Conservation (phyloP, 441 rosid genomes). For the Gossypium aridum region DNA sequence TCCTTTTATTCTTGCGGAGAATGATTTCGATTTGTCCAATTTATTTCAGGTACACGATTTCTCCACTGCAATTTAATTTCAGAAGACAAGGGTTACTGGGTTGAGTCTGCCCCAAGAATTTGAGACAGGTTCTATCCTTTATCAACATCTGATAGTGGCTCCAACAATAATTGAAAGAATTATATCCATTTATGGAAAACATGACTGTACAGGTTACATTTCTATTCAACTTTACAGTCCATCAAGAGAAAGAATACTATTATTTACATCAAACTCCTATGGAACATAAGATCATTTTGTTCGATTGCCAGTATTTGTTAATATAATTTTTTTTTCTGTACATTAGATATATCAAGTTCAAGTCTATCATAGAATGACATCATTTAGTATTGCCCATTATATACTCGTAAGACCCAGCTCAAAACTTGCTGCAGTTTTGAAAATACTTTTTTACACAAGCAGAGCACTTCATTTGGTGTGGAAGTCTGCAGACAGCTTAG, state of each 20-base stretch:
- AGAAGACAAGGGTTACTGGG: not conserved
- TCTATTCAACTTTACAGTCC: slow-evolving; percentile 13
- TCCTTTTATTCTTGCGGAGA: not conserved
- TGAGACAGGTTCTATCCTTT: not conserved
- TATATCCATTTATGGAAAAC: not conserved
- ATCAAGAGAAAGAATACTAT: slow-evolving; percentile 1
- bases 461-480: slow-evolving; percentile 15
- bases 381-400: not conserved
- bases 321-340: slow-evolving; percentile 3
- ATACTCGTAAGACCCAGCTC: slow-evolving; percentile 16
- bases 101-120: not conserved
- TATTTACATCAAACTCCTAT: slow-evolving; percentile 5
- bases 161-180: slow-evolving; percentile 1
- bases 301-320: slow-evolving; percentile 4
- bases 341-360: slow-evolving; percentile 4
- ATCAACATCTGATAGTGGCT: not conserved
- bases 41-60: not conserved
- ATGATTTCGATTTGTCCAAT: not conserved
- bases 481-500: slow-evolving; percentile 11
- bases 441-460: slow-evolving; percentile 20
- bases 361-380: not conserved
- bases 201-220: not conserved
- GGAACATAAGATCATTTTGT: not conserved
- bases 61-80: not conserved
- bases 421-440: slow-evolving; percentile 4